phyloP scores from a whole-genome alignment of 2,329 filamentous ascomycete genomes.

The Colletotrichum eleusines region DNA sequence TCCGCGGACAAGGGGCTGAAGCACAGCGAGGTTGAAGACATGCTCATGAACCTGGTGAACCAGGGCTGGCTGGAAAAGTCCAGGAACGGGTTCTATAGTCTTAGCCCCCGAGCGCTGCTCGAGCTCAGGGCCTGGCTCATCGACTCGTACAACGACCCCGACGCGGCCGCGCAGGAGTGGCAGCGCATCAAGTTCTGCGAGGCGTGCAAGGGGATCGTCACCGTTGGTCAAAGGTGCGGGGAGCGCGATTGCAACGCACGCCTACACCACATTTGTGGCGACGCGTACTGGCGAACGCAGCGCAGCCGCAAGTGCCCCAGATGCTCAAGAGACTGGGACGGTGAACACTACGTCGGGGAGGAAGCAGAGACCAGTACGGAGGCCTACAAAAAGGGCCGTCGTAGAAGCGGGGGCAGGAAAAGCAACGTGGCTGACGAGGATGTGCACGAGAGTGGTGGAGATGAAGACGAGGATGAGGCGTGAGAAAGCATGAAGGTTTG shows the following conservation, averaged over 20 bases:
- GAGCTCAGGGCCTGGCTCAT: slow-evolving; percentile 87
- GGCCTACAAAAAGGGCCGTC: slow-evolving; percentile 59
- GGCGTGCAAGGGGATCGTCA: slow-evolving; percentile 91
- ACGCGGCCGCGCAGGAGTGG: slow-evolving; percentile 69
- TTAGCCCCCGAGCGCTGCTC: slow-evolving; percentile 83
- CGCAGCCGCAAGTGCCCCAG: slow-evolving; percentile 73
- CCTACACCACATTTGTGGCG: slow-evolving; percentile 81
- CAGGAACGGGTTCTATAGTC: slow-evolving; percentile 75
- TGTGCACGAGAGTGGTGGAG: slow-evolving; percentile 44
- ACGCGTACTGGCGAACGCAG: slow-evolving; percentile 78
- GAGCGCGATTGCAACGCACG: slow-evolving; percentile 76
- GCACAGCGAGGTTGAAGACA: slow-evolving; percentile 80
- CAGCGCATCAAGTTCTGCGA: slow-evolving; percentile 88
- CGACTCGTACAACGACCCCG: slow-evolving; percentile 88
- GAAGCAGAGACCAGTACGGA: slow-evolving; percentile 67
- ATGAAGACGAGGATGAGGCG: slow-evolving; percentile 45
- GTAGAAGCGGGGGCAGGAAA: slow-evolving; percentile 51
- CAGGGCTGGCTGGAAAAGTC: slow-evolving; percentile 91
- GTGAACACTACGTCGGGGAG: slow-evolving; percentile 66
- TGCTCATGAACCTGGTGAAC: slow-evolving; percentile 76
- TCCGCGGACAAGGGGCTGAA: slow-evolving; percentile 71
- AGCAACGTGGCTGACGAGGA: slow-evolving; percentile 49
- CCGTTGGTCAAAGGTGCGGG: slow-evolving; percentile 81
- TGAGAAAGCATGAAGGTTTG: slow-evolving; percentile 20
- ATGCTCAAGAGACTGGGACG: slow-evolving; percentile 65